These are phyloP conservation scores for Epichloe festucae DNA, from an alignment of 2,329 filamentous ascomycete species.

Conservation along the genomic window DNA sequence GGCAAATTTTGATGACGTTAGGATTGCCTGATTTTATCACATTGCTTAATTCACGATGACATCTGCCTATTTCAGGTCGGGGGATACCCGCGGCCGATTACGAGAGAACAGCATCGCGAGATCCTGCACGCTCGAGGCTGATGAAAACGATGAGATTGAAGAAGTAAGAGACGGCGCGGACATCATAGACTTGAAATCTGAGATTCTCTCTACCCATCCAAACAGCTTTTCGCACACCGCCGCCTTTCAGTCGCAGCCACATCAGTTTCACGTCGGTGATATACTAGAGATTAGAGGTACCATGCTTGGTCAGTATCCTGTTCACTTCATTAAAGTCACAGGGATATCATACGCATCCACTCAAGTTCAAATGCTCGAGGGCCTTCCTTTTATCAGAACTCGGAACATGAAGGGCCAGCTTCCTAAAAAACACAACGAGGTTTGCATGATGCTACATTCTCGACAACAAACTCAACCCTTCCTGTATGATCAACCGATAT, in stretches of 20 bases:
- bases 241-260: neutral
- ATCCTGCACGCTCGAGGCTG: conserved; percentile 13
- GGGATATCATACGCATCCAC: conserved; percentile 21
- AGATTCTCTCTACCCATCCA: neutral
- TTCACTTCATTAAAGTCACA: conserved; percentile 30
- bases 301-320: conserved; percentile 10
- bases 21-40: neutral
- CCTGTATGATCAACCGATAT: conserved; percentile 19
- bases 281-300: conserved; percentile 17
- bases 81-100: neutral
- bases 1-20: neutral
- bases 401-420: conserved; percentile 24
- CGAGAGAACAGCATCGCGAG: conserved; percentile 1
- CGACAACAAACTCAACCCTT: conserved; percentile 24
- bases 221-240: neutral
- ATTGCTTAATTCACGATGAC: neutral
- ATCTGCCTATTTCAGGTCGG: neutral
- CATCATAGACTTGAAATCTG: neutral
- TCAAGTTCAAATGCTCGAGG: conserved; percentile 20
- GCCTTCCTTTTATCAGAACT: conserved; percentile 24
- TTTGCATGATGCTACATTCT: conserved; percentile 23
- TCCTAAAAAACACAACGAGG: conserved; percentile 27
- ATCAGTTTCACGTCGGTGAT: conserved; percentile 11
- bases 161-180: neutral
- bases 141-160: neutral